Conservation (phyloP, 2,329 filamentous ascomycete genomes). For the Aureobasidium sp. region DNA sequence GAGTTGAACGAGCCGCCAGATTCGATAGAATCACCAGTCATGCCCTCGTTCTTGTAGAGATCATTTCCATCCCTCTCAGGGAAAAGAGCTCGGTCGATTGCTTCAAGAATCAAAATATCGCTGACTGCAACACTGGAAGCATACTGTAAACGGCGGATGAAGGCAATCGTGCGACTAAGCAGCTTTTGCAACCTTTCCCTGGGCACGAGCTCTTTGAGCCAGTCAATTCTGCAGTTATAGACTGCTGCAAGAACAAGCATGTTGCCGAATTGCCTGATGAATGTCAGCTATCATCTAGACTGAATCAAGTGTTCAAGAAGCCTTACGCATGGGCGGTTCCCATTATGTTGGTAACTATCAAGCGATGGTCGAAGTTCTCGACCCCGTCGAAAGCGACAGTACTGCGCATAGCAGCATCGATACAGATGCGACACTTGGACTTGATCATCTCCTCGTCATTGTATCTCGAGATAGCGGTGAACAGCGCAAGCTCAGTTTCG, state of each 20-base stretch:
- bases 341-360: slow-evolving; percentile 93
- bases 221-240: slow-evolving; percentile 54
- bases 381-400: slow-evolving; percentile 76
- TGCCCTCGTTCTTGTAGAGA: slow-evolving; percentile 1
- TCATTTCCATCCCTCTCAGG: not conserved
- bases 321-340: slow-evolving; percentile 94
- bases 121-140: slow-evolving; percentile 1
- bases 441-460: slow-evolving; percentile 26
- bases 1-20: slow-evolving; percentile 30
- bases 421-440: slow-evolving; percentile 42
- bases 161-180: slow-evolving; percentile 66
- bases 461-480: slow-evolving; percentile 27
- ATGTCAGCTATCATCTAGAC: not conserved
- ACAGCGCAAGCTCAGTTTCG: slow-evolving; percentile 28
- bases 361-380: slow-evolving; percentile 42
- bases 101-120: slow-evolving; percentile 10
- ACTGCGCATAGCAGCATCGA: slow-evolving; percentile 73
- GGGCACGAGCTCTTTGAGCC: slow-evolving; percentile 52
- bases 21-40: slow-evolving; percentile 37
- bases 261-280: slow-evolving; percentile 84
- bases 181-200: slow-evolving; percentile 51
- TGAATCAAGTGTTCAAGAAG: no score
- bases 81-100: not conserved
- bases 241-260: slow-evolving; percentile 82
- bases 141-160: slow-evolving; percentile 44